Evolutionary conservation across 2,329 filamentous ascomycete genomes (phyloP).

Genomic region (Metarhizium robertsii): DNA sequence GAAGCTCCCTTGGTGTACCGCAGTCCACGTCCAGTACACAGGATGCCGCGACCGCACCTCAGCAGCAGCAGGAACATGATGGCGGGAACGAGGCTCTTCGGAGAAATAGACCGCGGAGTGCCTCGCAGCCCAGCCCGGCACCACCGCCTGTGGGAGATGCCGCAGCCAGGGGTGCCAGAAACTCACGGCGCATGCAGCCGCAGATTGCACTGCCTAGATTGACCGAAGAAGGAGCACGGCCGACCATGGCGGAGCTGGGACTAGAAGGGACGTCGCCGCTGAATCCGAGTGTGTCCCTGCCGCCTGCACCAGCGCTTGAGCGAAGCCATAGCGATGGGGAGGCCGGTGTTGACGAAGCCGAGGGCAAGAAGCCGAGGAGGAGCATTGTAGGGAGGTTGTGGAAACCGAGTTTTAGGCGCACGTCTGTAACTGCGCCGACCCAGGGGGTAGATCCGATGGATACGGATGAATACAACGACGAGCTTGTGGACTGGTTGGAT

Average conservation of each 20-base stretch:
- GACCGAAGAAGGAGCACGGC: conserved; percentile 28
- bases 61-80: neutral
- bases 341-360: neutral
- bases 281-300: conserved; percentile 18
- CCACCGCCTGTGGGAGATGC: conserved; percentile 12
- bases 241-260: conserved; percentile 25
- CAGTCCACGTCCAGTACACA: neutral
- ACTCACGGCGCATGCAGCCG: conserved; percentile 21
- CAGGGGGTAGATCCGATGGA: conserved; percentile 9
- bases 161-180: conserved; percentile 13
- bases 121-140: conserved; percentile 24
- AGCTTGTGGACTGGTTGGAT: conserved; percentile 30
- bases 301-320: conserved; percentile 8
- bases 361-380: neutral
- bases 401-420: conserved; percentile 2
- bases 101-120: conserved; percentile 22
- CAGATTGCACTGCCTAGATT: conserved; percentile 27
- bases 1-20: conserved; percentile 5
- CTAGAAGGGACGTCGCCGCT: conserved; percentile 7
- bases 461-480: conserved; percentile 27
- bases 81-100: neutral
- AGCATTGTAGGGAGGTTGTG: conserved; percentile 6
- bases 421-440: neutral
- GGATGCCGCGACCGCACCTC: neutral
- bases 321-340: conserved; percentile 3